Percentiles rank a stretch among this genome's conserved stretches.
phyloP scores from a whole-genome alignment of 805 yeast genomes.

The Clavispora santaluciae region DNA sequence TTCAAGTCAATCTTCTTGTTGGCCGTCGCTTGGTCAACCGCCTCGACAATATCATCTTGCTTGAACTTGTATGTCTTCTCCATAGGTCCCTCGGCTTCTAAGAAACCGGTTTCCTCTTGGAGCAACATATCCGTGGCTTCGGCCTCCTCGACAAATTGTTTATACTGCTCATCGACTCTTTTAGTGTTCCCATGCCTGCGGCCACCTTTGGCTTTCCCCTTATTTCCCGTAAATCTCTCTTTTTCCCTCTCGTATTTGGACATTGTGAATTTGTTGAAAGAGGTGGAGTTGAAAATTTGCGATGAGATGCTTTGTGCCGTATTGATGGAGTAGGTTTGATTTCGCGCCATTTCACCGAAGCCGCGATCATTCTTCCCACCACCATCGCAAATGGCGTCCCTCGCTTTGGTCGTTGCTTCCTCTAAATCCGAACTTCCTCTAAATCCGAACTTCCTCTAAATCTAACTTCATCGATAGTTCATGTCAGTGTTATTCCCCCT shows the following conservation, averaged over 20 bases:
- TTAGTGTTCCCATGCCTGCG: conserved; percentile 41
- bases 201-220: conserved; percentile 11
- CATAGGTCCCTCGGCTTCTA: conserved; percentile 89
- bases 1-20: conserved; percentile 71
- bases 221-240: conserved; percentile 12
- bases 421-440: too few relatives aligned
- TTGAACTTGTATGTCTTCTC: conserved; percentile 83
- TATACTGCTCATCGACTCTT: conserved; percentile 64
- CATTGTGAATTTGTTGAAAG: conserved; percentile 2
- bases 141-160: conserved; percentile 76
- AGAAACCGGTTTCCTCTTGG: conserved; percentile 77
- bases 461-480: too few relatives aligned
- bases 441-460: too few relatives aligned
- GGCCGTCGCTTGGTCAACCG: conserved; percentile 73
- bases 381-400: too few relatives aligned
- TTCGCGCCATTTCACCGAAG: background rate
- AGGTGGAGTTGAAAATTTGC: conserved; percentile 1
- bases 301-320: conserved; percentile 12
- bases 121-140: conserved; percentile 81
- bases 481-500: too few relatives aligned
- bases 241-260: conserved; percentile 15
- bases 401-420: too few relatives aligned
- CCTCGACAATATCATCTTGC: conserved; percentile 71
- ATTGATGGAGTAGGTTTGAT: conserved; percentile 4
- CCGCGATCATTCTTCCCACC: too few relatives aligned